These are phyloP conservation scores for Saitozyma sp. DNA, from an alignment of 768 basidiomycete species.

Conservation along the genomic window DNA sequence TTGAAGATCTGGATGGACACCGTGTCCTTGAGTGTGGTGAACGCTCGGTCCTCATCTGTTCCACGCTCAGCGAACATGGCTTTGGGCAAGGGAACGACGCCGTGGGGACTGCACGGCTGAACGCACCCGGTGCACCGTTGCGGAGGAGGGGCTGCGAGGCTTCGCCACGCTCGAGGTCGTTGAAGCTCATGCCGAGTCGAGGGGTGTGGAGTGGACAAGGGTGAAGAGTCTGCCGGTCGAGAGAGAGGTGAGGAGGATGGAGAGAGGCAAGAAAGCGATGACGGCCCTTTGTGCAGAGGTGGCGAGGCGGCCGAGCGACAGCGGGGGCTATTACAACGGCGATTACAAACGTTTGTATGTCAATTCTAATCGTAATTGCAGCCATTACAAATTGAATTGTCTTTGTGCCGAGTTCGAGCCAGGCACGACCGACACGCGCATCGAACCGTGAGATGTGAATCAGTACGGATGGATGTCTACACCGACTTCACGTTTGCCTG, in stretches of 20 bases:
- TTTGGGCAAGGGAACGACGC: background rate
- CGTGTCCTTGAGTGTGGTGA: conserved; percentile 62
- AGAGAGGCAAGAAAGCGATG: background rate
- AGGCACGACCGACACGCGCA: no score
- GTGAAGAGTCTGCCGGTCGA: background rate
- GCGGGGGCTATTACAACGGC: no score
- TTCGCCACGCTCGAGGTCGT: conserved; percentile 49
- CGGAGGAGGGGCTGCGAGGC: conserved; percentile 38
- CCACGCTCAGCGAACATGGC: background rate
- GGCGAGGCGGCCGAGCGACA: no score
- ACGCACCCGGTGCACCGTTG: conserved; percentile 32
- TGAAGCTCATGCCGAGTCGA: conserved; percentile 41
- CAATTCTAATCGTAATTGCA: no score
- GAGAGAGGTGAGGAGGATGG: background rate
- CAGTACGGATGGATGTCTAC: no score
- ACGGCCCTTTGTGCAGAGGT: no score
- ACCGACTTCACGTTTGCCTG: no score
- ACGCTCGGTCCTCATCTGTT: conserved; percentile 65
- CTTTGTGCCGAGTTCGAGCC: no score
- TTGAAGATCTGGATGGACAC: conserved; percentile 86
- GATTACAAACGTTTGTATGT: no score
- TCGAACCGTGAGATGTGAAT: no score
- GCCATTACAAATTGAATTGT: no score
- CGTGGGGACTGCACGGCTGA: background rate
- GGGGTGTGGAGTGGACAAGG: background rate